Evolutionary conservation across 1,139 yeast genomes (phyloP), one percentile per base, ranked within the genome.

Genomic region (Kluyveromyces sp.): DNA sequence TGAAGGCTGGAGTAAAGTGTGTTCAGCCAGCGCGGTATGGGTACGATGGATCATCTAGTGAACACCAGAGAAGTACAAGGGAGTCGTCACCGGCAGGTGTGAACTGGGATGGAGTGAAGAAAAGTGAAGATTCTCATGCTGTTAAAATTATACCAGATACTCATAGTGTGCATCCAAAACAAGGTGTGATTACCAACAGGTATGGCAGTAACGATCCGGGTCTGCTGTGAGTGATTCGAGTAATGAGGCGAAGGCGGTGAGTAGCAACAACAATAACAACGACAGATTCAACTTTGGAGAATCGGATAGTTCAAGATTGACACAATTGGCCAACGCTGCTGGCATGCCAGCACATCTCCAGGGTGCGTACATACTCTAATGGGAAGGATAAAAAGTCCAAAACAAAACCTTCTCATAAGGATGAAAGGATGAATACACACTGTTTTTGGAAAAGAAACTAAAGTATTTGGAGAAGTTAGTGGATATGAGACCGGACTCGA

Each of bases 1-100:
- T 78, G 45, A 77, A 77, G 54, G 80, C 83, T 0, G 77, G 74
- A 28, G 77, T 73, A 3, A 66, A 70, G 50, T 79, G 84, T 59
- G 67, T 78, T 3, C 81, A 79, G 55, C 84, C 84, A 0, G 77
- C 77, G 4, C 69, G 77, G 46, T 79, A 79, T 36, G 47, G 46
- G 25, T 25, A 27, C 26, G 34, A 29, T n/a, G 66, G 77, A 3
- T 80, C 78, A 53, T 83, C 7, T 10, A 21, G 32, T n/a, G 43
- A 39, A 7, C 29, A 7, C 8, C 30, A 38, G 25, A 26, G 27
- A 7, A 10, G 39, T n/a, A 37, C 27, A 29, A 29, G 27, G 37
- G 8, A 33, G 7, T 10, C 37, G 38, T 25, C 25, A 21, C 31
- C 6, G 42, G 5, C n/a, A 7, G 35, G 36, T 25, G 32, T 30